phyloP scores from a whole-genome alignment of 129 eudicot species.

The Pseudognaphalium luteoalbum region DNA sequence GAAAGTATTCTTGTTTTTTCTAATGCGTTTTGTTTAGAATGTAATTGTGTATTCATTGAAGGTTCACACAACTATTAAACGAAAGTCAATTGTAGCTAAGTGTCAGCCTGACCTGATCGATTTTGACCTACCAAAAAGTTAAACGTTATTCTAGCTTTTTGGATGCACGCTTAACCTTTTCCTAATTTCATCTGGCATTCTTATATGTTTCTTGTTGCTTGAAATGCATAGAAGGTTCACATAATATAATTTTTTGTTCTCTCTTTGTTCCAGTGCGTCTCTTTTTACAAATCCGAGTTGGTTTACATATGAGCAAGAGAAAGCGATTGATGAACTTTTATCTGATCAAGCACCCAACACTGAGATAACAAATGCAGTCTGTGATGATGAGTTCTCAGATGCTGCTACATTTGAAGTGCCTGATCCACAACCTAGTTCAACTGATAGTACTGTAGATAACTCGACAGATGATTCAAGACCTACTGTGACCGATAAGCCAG shows the following conservation, averaged over 20 bases:
- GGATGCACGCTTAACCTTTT: neutral
- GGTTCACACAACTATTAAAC: neutral
- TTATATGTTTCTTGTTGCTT: neutral
- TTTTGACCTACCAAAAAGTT: neutral
- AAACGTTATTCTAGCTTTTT: neutral
- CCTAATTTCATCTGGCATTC: neutral
- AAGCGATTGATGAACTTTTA: conserved; percentile 38
- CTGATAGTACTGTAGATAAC: conserved; percentile 29
- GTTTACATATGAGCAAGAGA: conserved; percentile 78
- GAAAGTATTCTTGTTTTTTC: neutral
- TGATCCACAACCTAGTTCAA: conserved; percentile 29
- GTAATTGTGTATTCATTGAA: neutral
- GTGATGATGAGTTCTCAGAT: conserved; percentile 34
- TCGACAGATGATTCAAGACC: conserved; percentile 22
- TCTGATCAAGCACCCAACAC: neutral
- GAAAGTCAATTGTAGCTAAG: neutral
- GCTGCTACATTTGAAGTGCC: conserved; percentile 48
- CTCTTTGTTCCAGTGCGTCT: conserved; percentile 55
- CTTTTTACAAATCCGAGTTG: conserved; percentile 85
- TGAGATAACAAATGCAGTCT: conserved; percentile 26
- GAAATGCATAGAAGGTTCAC: neutral
- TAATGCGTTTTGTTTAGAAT: neutral
- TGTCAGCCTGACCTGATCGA: neutral
- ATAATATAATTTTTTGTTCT: neutral
- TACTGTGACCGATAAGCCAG: conserved; percentile 49